Conservation (phyloP, 176 grass and related monocot species). For the Aegilops tauschii region DNA sequence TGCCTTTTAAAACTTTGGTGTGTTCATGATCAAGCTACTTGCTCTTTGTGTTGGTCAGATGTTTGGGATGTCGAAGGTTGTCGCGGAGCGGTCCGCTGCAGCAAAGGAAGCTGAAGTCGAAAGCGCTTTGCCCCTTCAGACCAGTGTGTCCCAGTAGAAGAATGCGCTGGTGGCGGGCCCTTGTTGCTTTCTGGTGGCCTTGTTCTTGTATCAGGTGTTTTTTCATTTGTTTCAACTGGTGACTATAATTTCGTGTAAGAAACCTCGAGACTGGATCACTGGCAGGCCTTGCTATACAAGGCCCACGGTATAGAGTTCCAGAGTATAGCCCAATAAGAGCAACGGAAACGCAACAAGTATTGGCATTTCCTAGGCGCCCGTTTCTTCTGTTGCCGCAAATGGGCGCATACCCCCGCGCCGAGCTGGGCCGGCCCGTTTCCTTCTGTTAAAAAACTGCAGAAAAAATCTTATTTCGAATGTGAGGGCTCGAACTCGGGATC, state of each 20-base stretch:
- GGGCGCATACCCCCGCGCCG: too few species aligned
- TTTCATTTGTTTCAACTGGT: background rate
- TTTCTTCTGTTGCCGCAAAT: too few species aligned
- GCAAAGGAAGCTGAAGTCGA: constrained; percentile 68
- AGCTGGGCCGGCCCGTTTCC: too few species aligned
- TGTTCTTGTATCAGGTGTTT: background rate
- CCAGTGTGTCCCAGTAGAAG: constrained; percentile 65
- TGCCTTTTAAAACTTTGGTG: background rate
- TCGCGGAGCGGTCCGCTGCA: constrained; percentile 45
- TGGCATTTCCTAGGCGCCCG: too few species aligned
- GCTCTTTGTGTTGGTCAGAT: constrained; percentile 43
- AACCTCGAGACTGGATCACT: background rate
- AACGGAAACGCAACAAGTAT: background rate
- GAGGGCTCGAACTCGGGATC: too few species aligned
- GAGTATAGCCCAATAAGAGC: too few species aligned
- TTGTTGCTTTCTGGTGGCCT: background rate
- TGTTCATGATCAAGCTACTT: background rate
- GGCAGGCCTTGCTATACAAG: background rate
- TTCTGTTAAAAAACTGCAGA: too few species aligned
- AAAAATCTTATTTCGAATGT: too few species aligned
- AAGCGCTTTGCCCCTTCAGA: constrained; percentile 78
- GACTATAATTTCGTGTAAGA: background rate
- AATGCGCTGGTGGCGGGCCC: background rate
- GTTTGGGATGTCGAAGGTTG: constrained; percentile 92
- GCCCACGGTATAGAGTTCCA: background rate